Conservation (phyloP, 768 basidiomycete genomes). For the Suillus plorans region DNA sequence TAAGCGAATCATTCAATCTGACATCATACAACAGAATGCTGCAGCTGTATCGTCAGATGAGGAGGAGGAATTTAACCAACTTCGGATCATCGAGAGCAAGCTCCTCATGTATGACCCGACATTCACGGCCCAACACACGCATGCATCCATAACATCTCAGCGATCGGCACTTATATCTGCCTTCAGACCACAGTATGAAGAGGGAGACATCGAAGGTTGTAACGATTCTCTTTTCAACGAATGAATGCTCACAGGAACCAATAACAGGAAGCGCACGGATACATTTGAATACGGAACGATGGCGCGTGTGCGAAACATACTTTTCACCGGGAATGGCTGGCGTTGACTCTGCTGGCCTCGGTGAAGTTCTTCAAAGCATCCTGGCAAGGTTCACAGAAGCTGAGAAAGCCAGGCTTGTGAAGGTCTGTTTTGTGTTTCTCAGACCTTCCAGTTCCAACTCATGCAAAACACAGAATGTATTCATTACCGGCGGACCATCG, state of each 20-base stretch:
- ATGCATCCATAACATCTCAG: slow-evolving; percentile 71
- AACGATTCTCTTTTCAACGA: not conserved
- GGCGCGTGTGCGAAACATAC: slow-evolving; percentile 89
- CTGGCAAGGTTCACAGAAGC: slow-evolving; percentile 66
- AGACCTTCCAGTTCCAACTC: not conserved
- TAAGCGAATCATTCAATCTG: not conserved
- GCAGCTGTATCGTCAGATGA: slow-evolving; percentile 80
- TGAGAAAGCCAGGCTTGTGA: slow-evolving; percentile 72
- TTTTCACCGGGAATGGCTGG: slow-evolving; percentile 95
- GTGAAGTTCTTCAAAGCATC: slow-evolving; percentile 87
- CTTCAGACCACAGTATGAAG: slow-evolving; percentile 78
- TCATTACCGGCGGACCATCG: slow-evolving; percentile 83
- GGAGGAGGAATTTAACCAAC: slow-evolving; percentile 76
- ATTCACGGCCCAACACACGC: slow-evolving; percentile 81
- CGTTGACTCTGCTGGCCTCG: slow-evolving; percentile 89
- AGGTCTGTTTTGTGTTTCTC: slow-evolving; percentile 44
- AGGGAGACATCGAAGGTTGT: slow-evolving; percentile 66
- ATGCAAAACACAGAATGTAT: slow-evolving; percentile 64
- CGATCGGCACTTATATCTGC: slow-evolving; percentile 85
- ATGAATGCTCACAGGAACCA: not conserved
- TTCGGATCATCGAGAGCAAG: slow-evolving; percentile 76
- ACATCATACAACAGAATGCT: slow-evolving; percentile 50
- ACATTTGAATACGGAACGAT: slow-evolving; percentile 87
- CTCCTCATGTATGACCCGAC: slow-evolving; percentile 81
- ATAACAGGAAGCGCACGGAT: slow-evolving; percentile 64